These are phyloP conservation scores for Malassezia nana DNA, from an alignment of 1,284 basidiomycete species.

Conservation along the genomic window DNA sequence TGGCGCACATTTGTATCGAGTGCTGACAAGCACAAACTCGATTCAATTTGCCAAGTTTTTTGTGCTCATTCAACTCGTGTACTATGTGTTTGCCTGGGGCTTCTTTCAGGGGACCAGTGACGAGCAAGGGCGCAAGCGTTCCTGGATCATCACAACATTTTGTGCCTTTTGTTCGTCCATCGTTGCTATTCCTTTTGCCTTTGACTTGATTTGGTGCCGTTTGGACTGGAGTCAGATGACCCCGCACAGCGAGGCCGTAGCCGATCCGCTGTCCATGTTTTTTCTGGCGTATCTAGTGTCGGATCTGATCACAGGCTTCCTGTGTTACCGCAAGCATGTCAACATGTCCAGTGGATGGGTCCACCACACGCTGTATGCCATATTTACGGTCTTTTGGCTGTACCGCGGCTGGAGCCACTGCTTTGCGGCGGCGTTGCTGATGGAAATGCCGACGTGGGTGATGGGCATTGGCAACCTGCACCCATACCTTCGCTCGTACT, in stretches of 20 bases:
- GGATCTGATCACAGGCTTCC: constrained; percentile 36
- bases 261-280: constrained; percentile 34
- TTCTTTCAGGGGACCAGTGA: constrained; percentile 26
- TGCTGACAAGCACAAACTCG: background rate
- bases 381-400: constrained; percentile 33
- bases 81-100: constrained; percentile 30
- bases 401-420: constrained; percentile 36
- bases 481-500: constrained; percentile 41
- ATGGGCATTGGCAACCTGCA: constrained; percentile 43
- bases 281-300: constrained; percentile 43
- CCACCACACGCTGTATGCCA: constrained; percentile 41
- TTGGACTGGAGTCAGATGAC: constrained; percentile 32
- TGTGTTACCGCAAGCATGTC: constrained; percentile 43
- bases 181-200: constrained; percentile 35
- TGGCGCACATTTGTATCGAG: background rate
- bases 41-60: constrained; percentile 25
- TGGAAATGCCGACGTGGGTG: constrained; percentile 44
- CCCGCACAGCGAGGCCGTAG: constrained; percentile 25
- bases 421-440: constrained; percentile 33
- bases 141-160: constrained; percentile 46
- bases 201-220: constrained; percentile 28
- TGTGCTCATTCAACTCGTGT: constrained; percentile 33
- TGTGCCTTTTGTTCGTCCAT: constrained; percentile 35
- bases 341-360: constrained; percentile 45
- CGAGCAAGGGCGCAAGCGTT: constrained; percentile 37